Evolutionary conservation across 2,329 filamentous ascomycete genomes (phyloP), one percentile per base, ranked within the genome.

Genomic region (Triangularia verruculosa): DNA sequence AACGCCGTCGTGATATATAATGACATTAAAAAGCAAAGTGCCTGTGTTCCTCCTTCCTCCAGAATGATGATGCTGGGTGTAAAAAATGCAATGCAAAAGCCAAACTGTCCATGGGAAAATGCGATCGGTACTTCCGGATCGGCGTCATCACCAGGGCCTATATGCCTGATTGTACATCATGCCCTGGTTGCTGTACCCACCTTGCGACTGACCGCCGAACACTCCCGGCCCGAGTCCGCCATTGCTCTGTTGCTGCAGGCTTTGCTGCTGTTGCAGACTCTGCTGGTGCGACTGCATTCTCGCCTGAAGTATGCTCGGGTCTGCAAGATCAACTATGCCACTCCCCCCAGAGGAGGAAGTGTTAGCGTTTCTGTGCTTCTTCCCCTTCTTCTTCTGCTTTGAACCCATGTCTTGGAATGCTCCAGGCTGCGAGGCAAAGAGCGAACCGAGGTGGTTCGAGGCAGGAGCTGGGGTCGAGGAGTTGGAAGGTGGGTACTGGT

Each of bases 311-410:
- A 97, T 97, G 86, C 92, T 97, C 86, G 94, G 94, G 92, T 98
- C 93, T 86, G 91, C 92, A 93, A 97, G 92, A 96, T 98, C 93
- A 84, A 96, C 93, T 94, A 97, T 88, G 85, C 92, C 93, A 91
- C 92, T 92, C 88, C 93, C 93, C 85, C 91, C 91, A 88, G 93
- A 96, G 89, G 94, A 98, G 91, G 93, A 97, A 94, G 94, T 97
- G 92, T 97, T 97, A 95, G 93, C 94, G 89, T 97, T 93, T 89
- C 93, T 96, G 86, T 97, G 94, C 92, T 97, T 97, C 89, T 97
- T 97, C 85, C 93, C 93, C 92, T 97, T 97, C 88, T 97, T 97
- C 90, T 96, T 97, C 87, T 96, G 93, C 89, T 97, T 96, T 83
- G 91, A 89, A 82, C 90, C 90, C 82, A 89, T 89, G 78, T 96